phyloP scores from a whole-genome alignment of 495 filamentous ascomycete species.

The Lineolata rhizophorae region DNA sequence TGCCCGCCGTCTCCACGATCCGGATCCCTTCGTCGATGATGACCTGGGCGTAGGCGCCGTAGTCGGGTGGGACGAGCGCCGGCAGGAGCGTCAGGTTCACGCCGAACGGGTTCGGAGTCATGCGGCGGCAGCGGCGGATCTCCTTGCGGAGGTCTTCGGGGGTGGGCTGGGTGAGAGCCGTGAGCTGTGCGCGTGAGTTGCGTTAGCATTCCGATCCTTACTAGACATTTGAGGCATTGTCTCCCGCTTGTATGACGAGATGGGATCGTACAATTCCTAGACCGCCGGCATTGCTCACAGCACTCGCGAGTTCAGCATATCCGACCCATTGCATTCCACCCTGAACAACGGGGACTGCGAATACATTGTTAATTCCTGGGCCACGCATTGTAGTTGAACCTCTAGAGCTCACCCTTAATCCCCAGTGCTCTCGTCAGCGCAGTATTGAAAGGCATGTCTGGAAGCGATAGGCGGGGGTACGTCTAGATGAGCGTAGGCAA shows the following conservation, averaged over 20 bases:
- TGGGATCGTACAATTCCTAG: constrained; percentile 47
- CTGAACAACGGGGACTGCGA: constrained; percentile 79
- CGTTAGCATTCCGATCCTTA: too few relatives aligned
- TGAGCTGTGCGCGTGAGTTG: constrained; percentile 26
- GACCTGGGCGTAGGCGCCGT: constrained; percentile 75
- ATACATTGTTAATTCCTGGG: constrained; percentile 3
- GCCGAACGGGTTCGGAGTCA: constrained; percentile 81
- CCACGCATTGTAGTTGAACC: neutral
- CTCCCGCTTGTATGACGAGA: neutral
- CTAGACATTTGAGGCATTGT: neutral
- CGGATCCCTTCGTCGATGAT: constrained; percentile 84
- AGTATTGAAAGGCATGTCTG: constrained; percentile 77
- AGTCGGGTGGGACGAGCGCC: constrained; percentile 73
- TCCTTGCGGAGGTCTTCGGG: constrained; percentile 87
- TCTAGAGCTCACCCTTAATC: constrained; percentile 44
- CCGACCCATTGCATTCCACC: constrained; percentile 92
- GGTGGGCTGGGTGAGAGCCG: constrained; percentile 82
- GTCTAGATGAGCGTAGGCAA: too few relatives aligned
- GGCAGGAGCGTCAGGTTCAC: constrained; percentile 95
- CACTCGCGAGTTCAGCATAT: constrained; percentile 79
- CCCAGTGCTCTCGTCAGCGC: constrained; percentile 74
- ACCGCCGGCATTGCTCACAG: constrained; percentile 88
- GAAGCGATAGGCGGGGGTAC: too few relatives aligned
- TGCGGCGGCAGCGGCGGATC: constrained; percentile 61
- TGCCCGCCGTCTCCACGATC: constrained; percentile 93